phyloP scores from a whole-genome alignment of 805 yeast species.

The Hanseniaspora hatyaiensis region DNA sequence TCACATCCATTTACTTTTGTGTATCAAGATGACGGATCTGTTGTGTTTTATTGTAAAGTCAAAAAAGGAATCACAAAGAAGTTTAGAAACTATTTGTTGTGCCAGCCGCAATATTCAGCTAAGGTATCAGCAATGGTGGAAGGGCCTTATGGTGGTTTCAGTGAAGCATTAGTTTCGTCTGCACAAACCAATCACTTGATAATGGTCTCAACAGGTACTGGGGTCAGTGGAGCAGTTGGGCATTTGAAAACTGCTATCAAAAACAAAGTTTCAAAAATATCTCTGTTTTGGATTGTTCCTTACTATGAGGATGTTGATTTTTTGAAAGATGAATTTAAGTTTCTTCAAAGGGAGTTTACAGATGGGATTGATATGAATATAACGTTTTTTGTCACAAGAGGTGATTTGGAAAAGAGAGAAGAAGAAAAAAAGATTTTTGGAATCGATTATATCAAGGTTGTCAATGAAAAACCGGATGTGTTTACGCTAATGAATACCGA shows the following conservation, averaged over 20 bases:
- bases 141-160: conserved; percentile 44
- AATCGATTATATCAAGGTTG: conserved; percentile 32
- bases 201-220: conserved; percentile 39
- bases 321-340: conserved; percentile 19
- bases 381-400: neutral
- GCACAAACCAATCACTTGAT: conserved; percentile 32
- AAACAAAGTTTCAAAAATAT: conserved; percentile 15
- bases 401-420: neutral
- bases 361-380: conserved; percentile 52
- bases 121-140: conserved; percentile 36
- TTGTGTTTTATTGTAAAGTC: conserved; percentile 35
- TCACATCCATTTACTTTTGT: conserved; percentile 42
- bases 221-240: conserved; percentile 35
- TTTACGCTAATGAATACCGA: conserved; percentile 31
- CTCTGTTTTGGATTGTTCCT: conserved; percentile 20
- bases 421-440: conserved; percentile 20
- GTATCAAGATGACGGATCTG: conserved; percentile 24
- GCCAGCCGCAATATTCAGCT: conserved; percentile 18
- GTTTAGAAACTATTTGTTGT: conserved; percentile 26
- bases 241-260: conserved; percentile 17
- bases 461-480: conserved; percentile 38
- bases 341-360: conserved; percentile 23
- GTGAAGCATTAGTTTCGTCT: conserved; percentile 26
- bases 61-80: conserved; percentile 44
- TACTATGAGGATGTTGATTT: conserved; percentile 20